These are phyloP conservation scores for Nicotiana otophora DNA, from an alignment of 257 asterid species.

Conservation along the genomic window DNA sequence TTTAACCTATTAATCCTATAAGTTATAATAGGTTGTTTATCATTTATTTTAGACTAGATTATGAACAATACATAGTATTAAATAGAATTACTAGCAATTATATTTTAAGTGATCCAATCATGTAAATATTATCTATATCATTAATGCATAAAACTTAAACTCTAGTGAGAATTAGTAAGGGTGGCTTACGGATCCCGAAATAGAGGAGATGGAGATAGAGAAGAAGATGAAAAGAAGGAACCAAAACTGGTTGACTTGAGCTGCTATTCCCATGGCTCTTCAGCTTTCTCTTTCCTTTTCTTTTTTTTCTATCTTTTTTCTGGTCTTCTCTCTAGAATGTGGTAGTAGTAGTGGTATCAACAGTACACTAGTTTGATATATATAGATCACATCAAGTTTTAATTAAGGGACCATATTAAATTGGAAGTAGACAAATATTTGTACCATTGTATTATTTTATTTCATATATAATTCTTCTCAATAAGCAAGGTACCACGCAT, in stretches of 20 bases:
- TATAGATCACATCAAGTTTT: not conserved
- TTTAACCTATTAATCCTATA: too few species aligned
- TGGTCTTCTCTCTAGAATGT: not conserved
- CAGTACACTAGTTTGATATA: not conserved
- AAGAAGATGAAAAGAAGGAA: constrained; percentile 41
- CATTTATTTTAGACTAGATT: too few species aligned
- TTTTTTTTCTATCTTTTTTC: too few species aligned
- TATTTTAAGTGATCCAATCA: too few species aligned
- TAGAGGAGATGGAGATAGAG: constrained; percentile 38
- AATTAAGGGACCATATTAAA: not conserved
- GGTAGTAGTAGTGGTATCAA: not conserved
- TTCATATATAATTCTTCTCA: too few species aligned
- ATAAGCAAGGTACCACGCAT: too few species aligned
- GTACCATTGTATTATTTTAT: not conserved
- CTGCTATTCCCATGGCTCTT: constrained; percentile 35
- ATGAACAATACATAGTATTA: too few species aligned
- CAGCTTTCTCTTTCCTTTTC: not conserved
- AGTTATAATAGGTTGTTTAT: too few species aligned
- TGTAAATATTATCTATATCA: too few species aligned
- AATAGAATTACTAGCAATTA: too few species aligned
- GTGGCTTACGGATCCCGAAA: constrained; percentile 51
- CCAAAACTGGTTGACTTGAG: constrained; percentile 26
- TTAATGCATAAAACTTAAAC: too few species aligned
- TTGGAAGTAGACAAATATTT: not conserved
- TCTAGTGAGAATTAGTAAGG: not conserved